Percentiles rank a stretch among this genome's conserved stretches.
phyloP scores from a whole-genome alignment of 345 rosid species.

The Ceriops tagal region DNA sequence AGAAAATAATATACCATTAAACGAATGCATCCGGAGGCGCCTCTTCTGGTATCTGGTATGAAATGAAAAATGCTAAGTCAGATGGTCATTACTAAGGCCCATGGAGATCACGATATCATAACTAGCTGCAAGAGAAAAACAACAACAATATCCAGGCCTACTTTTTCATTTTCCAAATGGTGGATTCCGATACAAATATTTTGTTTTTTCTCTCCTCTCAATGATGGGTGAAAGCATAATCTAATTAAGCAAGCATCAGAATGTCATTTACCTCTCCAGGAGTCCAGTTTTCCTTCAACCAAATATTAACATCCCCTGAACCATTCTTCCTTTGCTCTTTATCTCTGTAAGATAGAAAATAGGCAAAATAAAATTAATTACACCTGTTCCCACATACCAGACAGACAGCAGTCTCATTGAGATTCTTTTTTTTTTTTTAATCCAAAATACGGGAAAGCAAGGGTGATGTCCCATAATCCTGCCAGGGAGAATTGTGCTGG shows the following conservation, averaged over 20 bases:
- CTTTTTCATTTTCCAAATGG: too few relatives aligned
- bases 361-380: neutral
- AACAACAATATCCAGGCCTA: too few relatives aligned
- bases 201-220: too few relatives aligned
- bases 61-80: neutral
- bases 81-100: too few relatives aligned
- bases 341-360: conserved; percentile 34
- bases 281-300: conserved; percentile 76
- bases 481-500: too few relatives aligned
- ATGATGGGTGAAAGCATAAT: neutral
- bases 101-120: neutral
- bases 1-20: neutral
- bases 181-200: too few relatives aligned
- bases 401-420: neutral
- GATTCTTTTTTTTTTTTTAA: neutral
- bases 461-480: too few relatives aligned
- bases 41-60: conserved; percentile 53
- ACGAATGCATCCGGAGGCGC: conserved; percentile 50
- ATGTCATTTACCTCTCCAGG: conserved; percentile 66
- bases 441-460: too few relatives aligned
- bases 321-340: conserved; percentile 27
- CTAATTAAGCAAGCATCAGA: conserved; percentile 1
- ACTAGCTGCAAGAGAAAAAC: too few relatives aligned
- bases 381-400: neutral
- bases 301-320: conserved; percentile 53